Evolutionary conservation across 78 protist species (phyloP).

Genomic region (Chrysochromulina tobinii): DNA sequence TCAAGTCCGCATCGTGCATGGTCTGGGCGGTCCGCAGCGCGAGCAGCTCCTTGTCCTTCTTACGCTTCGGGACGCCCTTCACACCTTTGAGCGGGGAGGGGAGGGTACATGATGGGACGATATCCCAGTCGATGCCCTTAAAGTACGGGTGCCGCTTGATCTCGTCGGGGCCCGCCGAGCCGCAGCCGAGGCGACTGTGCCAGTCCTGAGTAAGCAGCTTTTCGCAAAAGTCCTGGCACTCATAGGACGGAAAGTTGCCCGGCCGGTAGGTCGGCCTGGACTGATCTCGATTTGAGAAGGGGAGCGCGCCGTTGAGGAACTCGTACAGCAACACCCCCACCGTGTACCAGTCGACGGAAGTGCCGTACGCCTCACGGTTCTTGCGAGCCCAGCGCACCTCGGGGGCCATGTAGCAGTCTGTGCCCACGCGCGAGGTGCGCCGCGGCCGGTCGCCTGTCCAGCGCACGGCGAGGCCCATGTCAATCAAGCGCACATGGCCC

Average conservation of each 20-base stretch:
- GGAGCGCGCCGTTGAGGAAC: neutral
- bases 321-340: neutral
- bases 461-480: constrained; percentile 1
- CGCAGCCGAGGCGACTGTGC: neutral
- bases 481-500: neutral
- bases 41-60: constrained; percentile 10
- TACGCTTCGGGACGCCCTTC: neutral
- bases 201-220: neutral
- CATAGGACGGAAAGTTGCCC: neutral
- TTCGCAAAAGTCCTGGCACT: neutral
- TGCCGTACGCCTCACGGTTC: neutral
- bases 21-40: constrained; percentile 10
- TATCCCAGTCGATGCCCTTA: neutral
- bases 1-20: neutral
- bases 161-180: neutral
- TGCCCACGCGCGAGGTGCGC: neutral
- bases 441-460: no score
- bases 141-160: neutral
- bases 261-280: neutral
- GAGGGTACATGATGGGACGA: neutral
- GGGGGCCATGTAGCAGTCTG: constrained; percentile 7
- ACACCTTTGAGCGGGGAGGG: neutral
- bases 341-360: neutral
- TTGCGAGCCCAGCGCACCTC: neutral
- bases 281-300: neutral